Base-by-base conservation (phyloP, 495 filamentous ascomycete species). In the Aspergillus sparsus region DNA sequence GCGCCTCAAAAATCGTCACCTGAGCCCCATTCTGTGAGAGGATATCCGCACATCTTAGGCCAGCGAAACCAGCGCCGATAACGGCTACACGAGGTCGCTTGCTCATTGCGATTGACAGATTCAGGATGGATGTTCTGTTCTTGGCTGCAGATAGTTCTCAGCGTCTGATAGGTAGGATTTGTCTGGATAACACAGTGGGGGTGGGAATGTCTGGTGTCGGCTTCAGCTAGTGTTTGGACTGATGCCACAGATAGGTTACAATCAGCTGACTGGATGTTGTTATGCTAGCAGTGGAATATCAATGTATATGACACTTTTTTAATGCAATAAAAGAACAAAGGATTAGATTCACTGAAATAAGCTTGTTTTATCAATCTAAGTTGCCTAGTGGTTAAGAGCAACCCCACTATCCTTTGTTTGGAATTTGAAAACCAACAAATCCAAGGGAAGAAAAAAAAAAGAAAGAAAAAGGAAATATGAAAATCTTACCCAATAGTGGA, bases 11-110 rank as follows among this genome's bases (percentile, higher is more conserved):
- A 39, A 97, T 85, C 2, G 91, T 93, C 49, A 97, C 92, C 47
- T 83, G 77, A 49, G 89, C 88, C 12, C 92, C 92, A 71, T 89
- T 83, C 53, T 89, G 83, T 16, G 90, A 71, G 4, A 97, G 81
- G 27, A 95, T 77, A 66, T 96, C 90, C 9, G 93, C 91, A 67
- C 91, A 94, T 62, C 91, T 80, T 32, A 98, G 74, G 15, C 93
- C 94, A n/a, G 94, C 83, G 18, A 97, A 68, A 31, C 94, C 94
- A 39, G 91, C 93, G 13, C 94, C 94, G 50, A 98, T 81, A 15
- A 98, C 75, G 12, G 88, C 89, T 31, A 97, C 74, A 53, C 82
- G 77, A 1, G 80, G 83, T 37, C 57, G 76, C 21, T 68, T 60
- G 7, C 63, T 66, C 71, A 53, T 37, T 55, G 51, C 39, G 37